Conservation (phyloP, 495 filamentous ascomycete genomes). For the Podospora conica region DNA sequence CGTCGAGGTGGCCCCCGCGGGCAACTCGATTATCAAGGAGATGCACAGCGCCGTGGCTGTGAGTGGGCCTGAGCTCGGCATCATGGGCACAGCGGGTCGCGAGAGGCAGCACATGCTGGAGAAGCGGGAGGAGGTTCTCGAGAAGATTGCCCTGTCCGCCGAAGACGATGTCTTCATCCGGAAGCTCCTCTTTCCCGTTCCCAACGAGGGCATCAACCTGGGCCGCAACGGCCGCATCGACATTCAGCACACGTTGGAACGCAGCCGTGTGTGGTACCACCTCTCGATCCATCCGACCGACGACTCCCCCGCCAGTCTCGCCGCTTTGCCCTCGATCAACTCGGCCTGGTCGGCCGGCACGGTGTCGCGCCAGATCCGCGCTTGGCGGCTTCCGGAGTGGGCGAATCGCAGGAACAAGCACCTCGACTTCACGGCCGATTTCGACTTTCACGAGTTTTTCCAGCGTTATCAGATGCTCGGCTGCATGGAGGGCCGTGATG, state of each 20-base stretch:
- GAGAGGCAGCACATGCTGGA: slow-evolving; percentile 76
- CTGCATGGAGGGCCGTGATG: slow-evolving; percentile 84
- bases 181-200: slow-evolving; percentile 71
- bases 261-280: slow-evolving; percentile 93
- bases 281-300: slow-evolving; percentile 88
- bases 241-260: slow-evolving; percentile 59
- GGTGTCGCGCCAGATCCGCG: slow-evolving; percentile 84
- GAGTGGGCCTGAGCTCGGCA: slow-evolving; percentile 75
- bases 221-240: slow-evolving; percentile 72
- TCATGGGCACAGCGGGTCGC: slow-evolving; percentile 58
- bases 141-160: slow-evolving; percentile 75
- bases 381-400: slow-evolving; percentile 94
- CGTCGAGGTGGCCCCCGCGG: slow-evolving; percentile 59
- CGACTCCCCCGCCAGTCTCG: slow-evolving; percentile 65
- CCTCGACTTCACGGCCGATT: slow-evolving; percentile 96
- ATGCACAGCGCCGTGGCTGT: slow-evolving; percentile 76
- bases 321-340: slow-evolving; percentile 51
- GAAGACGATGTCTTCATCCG: slow-evolving; percentile 80
- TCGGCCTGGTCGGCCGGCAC: slow-evolving; percentile 84
- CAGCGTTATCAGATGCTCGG: slow-evolving; percentile 75
- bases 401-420: slow-evolving; percentile 85
- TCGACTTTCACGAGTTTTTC: slow-evolving; percentile 88
- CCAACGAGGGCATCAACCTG: slow-evolving; percentile 66
- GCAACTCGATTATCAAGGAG: slow-evolving; percentile 74
- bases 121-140: slow-evolving; percentile 71